Evolutionary conservation across 176 grass and related monocot genomes (phyloP).

Genomic region (Eleusine coracana): DNA sequence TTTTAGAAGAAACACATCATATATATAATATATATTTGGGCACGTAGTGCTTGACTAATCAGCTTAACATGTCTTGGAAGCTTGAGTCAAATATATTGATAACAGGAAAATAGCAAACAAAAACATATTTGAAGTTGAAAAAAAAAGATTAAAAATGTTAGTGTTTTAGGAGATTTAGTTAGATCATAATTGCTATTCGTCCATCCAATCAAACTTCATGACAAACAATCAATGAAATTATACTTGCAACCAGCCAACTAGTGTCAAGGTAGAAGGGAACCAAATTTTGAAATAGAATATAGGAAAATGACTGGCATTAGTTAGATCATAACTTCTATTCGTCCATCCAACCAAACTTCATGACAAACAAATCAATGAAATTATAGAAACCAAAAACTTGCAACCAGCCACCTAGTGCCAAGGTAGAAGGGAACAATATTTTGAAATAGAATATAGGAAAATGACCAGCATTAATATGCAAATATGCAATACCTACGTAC

Average conservation of each 20-base stretch:
- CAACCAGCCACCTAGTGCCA: background rate
- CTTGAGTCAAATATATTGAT: background rate
- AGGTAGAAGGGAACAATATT: background rate
- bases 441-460: background rate
- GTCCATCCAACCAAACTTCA: constrained; percentile 15
- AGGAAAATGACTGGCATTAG: too few species aligned
- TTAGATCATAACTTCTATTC: background rate
- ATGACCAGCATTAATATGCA: background rate
- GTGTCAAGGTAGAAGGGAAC: background rate
- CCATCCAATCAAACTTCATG: constrained; percentile 21
- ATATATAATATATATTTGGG: background rate
- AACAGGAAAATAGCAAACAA: background rate
- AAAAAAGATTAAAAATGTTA: background rate
- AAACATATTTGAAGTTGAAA: constrained; percentile 7
- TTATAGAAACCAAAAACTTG: constrained; percentile 8
- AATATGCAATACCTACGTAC: background rate
- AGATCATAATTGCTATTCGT: background rate
- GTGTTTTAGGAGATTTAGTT: background rate
- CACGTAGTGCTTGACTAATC: background rate
- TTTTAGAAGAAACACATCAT: constrained; percentile 2
- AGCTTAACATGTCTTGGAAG: background rate
- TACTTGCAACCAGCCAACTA: background rate
- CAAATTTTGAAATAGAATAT: background rate
- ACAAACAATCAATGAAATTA: constrained; percentile 18
- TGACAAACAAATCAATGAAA: constrained; percentile 4